Evolutionary conservation across 192 early-diverging fungal genomes (phyloP), one percentile per base, ranked within the genome.

Genomic region (Coemansia sp.): DNA sequence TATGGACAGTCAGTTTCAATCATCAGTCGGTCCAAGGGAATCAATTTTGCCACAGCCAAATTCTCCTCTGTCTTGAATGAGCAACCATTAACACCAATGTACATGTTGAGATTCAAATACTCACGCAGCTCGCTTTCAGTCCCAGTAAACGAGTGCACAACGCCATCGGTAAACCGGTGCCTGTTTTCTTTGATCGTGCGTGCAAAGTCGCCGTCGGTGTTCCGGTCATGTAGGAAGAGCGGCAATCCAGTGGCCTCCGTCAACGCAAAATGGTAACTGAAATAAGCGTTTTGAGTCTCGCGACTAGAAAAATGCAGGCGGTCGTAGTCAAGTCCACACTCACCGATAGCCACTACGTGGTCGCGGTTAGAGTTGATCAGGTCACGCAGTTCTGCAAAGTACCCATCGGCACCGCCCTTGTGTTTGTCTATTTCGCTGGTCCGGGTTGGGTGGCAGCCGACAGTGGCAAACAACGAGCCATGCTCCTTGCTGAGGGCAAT

Each of bases 1-100:
- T 89, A 96, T 14, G 94, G 94, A 8, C 83, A 88, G 78, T 94
- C 92, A 4, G 95, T 97, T 62, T 97, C 96, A 48, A 98, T 60
- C 89, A 97, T 85, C 20, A 98, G 53, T 23, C 75, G 70, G 32
- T 96, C 87, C 39, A 82, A 30, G 9, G 96, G 94, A 28, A 97
- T 83, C 23, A 58, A 51, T 32, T 65, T 77, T 2, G 85, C 82
- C 0, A 88, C 86, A 3, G 83, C 77, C 9, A 97, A 42, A 55
- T 93, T 95, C 28, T 91, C 91, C 33, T 83, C 72, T 2, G 91
- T 92, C 64, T 95, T 95, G 18, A 95, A 58, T 10, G 90, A 93
- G 65, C 95, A 98, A 0, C 95, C 95, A 56, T 95, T 98, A 60
- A 98, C 80, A n/a, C 95, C 94, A 64, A 98, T 89, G 64, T 85